Conservation (phyloP, 768 basidiomycete species). For the Auricularia auricula-judae region DNA sequence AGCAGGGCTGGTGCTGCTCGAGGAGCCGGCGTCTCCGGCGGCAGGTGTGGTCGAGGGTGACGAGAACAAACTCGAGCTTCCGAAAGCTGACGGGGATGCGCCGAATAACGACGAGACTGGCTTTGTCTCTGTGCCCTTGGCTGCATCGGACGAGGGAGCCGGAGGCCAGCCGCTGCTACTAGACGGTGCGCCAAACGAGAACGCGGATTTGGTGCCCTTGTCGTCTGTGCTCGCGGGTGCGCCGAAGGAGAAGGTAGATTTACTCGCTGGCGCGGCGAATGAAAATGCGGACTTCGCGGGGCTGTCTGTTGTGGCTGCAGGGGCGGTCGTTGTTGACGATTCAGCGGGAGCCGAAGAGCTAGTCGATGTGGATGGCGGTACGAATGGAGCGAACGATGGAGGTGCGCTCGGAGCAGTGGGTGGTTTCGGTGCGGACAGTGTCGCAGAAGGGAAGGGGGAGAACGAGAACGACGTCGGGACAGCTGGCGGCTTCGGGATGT, state of each 20-base stretch:
- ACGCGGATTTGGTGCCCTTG: neutral
- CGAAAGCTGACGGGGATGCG: conserved; percentile 4
- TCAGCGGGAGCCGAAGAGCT: neutral
- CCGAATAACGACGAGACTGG: conserved; percentile 13
- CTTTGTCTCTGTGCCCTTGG: too few species aligned
- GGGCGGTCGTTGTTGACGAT: neutral
- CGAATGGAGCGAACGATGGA: conserved; percentile 6
- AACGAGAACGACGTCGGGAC: neutral
- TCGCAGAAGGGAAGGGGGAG: neutral
- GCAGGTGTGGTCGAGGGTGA: conserved; percentile 9
- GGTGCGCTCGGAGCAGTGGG: neutral
- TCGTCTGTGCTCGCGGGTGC: neutral
- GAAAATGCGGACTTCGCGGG: conserved; percentile 1
- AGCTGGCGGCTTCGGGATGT: neutral
- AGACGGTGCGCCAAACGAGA: neutral
- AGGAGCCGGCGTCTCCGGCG: neutral
- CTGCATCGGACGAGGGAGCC: too few species aligned
- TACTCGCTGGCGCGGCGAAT: neutral
- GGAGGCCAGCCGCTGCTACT: too few species aligned
- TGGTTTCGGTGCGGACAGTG: neutral
- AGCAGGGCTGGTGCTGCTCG: neutral
- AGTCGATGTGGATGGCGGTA: conserved; percentile 6
- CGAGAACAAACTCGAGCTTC: conserved; percentile 1
- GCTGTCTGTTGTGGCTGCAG: neutral
- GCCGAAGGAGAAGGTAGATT: neutral